Evolutionary conservation across 2,329 filamentous ascomycete genomes (phyloP).

Genomic region (Botrytis porri): DNA sequence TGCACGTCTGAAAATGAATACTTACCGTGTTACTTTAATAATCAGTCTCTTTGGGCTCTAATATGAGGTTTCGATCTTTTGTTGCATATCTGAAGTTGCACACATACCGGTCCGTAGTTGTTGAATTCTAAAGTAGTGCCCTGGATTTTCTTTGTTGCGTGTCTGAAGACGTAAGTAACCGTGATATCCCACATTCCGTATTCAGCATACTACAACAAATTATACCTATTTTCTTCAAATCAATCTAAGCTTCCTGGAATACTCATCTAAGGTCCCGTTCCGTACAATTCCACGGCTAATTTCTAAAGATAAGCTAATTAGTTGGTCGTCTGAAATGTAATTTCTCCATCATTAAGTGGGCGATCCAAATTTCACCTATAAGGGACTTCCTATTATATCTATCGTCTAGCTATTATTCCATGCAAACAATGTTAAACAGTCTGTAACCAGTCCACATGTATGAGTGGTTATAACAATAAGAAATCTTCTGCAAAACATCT

Average conservation of each 20-base stretch:
- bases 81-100: too few species aligned
- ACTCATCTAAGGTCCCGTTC: neutral
- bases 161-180: neutral
- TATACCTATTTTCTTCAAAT: neutral
- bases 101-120: neutral
- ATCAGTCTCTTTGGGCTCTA: too few species aligned
- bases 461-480: neutral
- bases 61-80: neutral
- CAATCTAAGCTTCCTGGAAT: neutral
- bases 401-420: neutral
- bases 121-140: neutral
- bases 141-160: neutral
- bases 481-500: neutral
- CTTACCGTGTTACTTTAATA: too few species aligned
- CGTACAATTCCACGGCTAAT: neutral
- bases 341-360: neutral
- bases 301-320: neutral
- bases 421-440: rapidly evolving
- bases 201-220: neutral
- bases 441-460: neutral
- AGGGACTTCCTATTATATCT: neutral
- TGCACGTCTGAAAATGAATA: too few species aligned
- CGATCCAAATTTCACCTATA: too few species aligned
- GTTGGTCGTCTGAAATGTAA: neutral
- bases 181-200: neutral